These are phyloP conservation scores for Taphrina betulina DNA, from an alignment of 1,139 yeast species.

Conservation along the genomic window DNA sequence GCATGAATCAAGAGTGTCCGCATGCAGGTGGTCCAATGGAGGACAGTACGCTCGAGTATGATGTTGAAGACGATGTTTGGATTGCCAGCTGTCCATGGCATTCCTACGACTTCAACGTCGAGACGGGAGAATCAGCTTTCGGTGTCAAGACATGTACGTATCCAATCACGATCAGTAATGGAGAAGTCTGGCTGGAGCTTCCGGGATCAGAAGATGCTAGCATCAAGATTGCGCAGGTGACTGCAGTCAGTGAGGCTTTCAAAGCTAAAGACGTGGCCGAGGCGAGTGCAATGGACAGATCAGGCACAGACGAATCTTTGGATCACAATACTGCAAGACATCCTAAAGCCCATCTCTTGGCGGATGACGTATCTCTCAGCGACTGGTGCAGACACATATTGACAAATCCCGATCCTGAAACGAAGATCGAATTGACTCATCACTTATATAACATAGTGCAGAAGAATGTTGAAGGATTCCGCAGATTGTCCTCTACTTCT, in stretches of 20 bases:
- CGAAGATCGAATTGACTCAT: constrained; percentile 18
- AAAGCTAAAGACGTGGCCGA: background rate
- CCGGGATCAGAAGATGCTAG: background rate
- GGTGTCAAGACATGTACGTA: constrained; percentile 29
- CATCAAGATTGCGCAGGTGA: background rate
- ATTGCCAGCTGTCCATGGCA: constrained; percentile 31
- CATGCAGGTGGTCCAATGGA: constrained; percentile 30
- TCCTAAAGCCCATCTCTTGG: too few relatives aligned
- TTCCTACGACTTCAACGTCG: constrained; percentile 19
- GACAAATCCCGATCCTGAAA: constrained; percentile 16
- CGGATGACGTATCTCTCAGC: background rate
- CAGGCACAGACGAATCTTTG: background rate
- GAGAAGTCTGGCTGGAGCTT: background rate
- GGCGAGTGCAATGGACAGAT: background rate
- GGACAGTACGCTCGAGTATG: constrained; percentile 14
- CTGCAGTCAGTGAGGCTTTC: constrained; percentile 17
- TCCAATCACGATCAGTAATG: background rate
- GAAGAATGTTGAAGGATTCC: background rate
- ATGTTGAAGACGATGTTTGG: constrained; percentile 23
- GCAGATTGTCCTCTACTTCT: too few relatives aligned
- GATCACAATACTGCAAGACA: background rate
- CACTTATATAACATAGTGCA: constrained; percentile 2
- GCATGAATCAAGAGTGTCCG: constrained; percentile 29
- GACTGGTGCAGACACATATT: constrained; percentile 15
- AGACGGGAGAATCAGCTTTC: constrained; percentile 16